Evolutionary conservation across 1,139 yeast species (phyloP).

Genomic region (Torulaspora pretoriensis): DNA sequence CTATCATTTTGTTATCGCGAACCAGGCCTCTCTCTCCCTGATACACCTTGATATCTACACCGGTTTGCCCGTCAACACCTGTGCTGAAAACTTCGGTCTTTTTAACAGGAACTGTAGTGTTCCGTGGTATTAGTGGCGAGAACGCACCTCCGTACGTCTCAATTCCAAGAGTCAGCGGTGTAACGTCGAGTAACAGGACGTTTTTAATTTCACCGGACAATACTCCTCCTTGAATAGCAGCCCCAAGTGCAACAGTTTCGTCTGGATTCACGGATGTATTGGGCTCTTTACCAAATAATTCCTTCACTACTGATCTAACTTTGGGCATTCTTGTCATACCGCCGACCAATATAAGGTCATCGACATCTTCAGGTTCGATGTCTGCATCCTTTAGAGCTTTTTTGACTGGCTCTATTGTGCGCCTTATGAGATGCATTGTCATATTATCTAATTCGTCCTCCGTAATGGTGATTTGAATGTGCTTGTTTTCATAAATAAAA

Average conservation of each 20-base stretch:
- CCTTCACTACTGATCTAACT: slow-evolving; percentile 54
- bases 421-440: slow-evolving; percentile 56
- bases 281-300: slow-evolving; percentile 55
- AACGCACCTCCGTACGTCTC: slow-evolving; percentile 81
- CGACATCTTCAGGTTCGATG: slow-evolving; percentile 55
- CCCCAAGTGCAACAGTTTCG: slow-evolving; percentile 81
- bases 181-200: slow-evolving; percentile 71
- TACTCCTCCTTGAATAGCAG: slow-evolving; percentile 80
- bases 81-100: slow-evolving; percentile 71
- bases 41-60: slow-evolving; percentile 70
- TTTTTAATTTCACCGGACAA: slow-evolving; percentile 65
- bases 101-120: slow-evolving; percentile 71
- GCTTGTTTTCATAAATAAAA: slow-evolving; percentile 49
- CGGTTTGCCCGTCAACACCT: slow-evolving; percentile 81
- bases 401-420: slow-evolving; percentile 62
- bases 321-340: slow-evolving; percentile 88
- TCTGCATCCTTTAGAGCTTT: slow-evolving; percentile 70
- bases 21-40: slow-evolving; percentile 79
- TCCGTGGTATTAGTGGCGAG: slow-evolving; percentile 71
- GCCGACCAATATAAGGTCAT: slow-evolving; percentile 71
- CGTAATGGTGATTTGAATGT: slow-evolving; percentile 49
- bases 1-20: slow-evolving; percentile 66
- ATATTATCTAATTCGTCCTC: slow-evolving; percentile 62
- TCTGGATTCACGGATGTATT: slow-evolving; percentile 72
- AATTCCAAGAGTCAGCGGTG: slow-evolving; percentile 74